Conservation (phyloP, 2,329 filamentous ascomycete species). For the Orbilia ellipsospora region DNA sequence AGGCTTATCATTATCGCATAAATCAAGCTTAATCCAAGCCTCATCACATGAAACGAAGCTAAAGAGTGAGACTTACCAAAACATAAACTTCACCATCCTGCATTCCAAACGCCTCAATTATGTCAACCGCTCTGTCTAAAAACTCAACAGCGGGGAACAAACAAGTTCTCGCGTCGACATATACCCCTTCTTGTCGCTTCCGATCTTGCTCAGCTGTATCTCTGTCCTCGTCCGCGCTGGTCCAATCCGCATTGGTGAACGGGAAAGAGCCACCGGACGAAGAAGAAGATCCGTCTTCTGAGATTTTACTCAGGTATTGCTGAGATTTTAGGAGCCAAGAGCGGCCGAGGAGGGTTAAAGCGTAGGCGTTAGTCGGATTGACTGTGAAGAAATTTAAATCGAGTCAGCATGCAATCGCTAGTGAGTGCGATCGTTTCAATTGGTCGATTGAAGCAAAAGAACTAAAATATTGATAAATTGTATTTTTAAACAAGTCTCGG, state of each 20-base stretch:
- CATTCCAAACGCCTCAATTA: slow-evolving; percentile 15
- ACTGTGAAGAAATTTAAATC: slow-evolving; percentile 8
- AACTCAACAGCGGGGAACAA: slow-evolving; percentile 53
- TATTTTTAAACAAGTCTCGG: too few relatives aligned
- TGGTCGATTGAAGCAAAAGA: not conserved
- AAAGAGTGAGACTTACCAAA: slow-evolving; percentile 34
- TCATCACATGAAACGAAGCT: not conserved
- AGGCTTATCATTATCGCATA: slow-evolving; percentile 1
- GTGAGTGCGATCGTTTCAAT: not conserved
- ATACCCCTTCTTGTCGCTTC: slow-evolving; percentile 44
- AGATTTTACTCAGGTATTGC: slow-evolving; percentile 47
- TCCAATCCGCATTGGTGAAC: slow-evolving; percentile 52
- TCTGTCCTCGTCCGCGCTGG: slow-evolving; percentile 47
- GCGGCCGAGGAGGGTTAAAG: slow-evolving; percentile 43
- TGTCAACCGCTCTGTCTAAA: slow-evolving; percentile 24
- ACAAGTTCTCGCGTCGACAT: slow-evolving; percentile 51
- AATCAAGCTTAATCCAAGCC: not conserved
- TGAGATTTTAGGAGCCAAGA: slow-evolving; percentile 48
- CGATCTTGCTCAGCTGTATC: slow-evolving; percentile 49
- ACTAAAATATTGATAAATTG: not conserved
- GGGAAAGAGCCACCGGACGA: slow-evolving; percentile 50
- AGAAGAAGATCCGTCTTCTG: slow-evolving; percentile 49
- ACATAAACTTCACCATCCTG: slow-evolving; percentile 36
- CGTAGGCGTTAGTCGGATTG: slow-evolving; percentile 22
- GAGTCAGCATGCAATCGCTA: not conserved